phyloP scores from a whole-genome alignment of 148 eudicot species.

The Cornus controversa region DNA sequence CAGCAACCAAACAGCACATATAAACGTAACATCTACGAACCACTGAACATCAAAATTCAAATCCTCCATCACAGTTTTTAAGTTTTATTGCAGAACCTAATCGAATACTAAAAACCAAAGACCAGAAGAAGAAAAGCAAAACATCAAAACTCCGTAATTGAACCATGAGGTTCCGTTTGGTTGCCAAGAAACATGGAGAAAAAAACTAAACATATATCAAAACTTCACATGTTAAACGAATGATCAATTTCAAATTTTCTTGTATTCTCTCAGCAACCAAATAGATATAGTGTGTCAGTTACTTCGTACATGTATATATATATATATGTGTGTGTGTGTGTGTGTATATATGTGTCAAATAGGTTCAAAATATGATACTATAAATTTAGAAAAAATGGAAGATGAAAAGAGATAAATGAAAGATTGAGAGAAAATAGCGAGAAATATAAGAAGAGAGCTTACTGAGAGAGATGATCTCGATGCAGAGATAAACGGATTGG shows the following conservation, averaged over 20 bases:
- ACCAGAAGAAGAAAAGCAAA: too few species aligned
- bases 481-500: constrained; percentile 15
- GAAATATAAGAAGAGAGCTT: constrained; percentile 16
- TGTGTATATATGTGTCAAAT: background rate
- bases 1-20: background rate
- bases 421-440: constrained; percentile 20
- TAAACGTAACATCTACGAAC: background rate
- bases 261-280: constrained; percentile 17
- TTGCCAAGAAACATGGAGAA: background rate
- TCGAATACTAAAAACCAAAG: too few species aligned
- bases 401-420: background rate
- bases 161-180: background rate
- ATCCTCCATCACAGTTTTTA: background rate
- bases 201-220: background rate
- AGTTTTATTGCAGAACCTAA: too few species aligned
- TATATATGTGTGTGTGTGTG: too few species aligned
- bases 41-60: background rate
- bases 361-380: too few species aligned
- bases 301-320: background rate
- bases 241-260: background rate
- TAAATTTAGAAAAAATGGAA: background rate
- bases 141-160: too few species aligned
- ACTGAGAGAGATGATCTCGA: constrained; percentile 15
- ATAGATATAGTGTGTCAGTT: too few species aligned
- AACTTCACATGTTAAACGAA: too few species aligned